These are phyloP conservation scores for Ganoderma sinense DNA, from an alignment of 1,284 basidiomycete genomes.

Conservation along the genomic window DNA sequence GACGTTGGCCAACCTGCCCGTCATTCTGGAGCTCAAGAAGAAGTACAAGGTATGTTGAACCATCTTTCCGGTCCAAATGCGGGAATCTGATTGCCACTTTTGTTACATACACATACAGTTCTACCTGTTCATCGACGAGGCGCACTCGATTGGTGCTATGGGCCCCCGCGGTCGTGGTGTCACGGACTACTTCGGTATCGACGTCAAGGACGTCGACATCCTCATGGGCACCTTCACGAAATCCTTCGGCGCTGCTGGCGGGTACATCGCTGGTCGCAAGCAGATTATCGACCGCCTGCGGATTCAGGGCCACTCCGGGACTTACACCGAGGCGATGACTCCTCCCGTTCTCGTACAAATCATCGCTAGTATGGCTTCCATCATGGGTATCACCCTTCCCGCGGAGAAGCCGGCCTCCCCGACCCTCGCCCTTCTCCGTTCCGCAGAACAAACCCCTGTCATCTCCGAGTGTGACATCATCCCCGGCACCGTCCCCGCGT, in stretches of 20 bases:
- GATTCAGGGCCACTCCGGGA: conserved; percentile 83
- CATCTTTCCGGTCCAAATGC: background rate
- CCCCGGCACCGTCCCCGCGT: conserved; percentile 72
- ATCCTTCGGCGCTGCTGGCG: conserved; percentile 97
- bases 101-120: conserved; percentile 62
- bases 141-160: conserved; percentile 96
- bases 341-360: conserved; percentile 94
- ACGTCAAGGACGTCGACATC: conserved; percentile 87
- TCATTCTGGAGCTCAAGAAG: conserved; percentile 87
- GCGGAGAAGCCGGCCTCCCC: conserved; percentile 35
- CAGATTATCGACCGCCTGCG: conserved; percentile 85
- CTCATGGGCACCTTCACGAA: conserved; percentile 99
- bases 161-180: conserved; percentile 96
- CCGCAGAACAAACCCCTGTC: conserved; percentile 39
- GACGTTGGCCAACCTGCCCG: conserved; percentile 87
- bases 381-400: conserved; percentile 87
- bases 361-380: conserved; percentile 92
- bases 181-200: conserved; percentile 92
- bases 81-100: conserved; percentile 12
- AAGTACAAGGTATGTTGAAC: conserved; percentile 85
- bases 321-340: conserved; percentile 92
- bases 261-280: conserved; percentile 92
- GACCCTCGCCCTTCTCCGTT: conserved; percentile 42
- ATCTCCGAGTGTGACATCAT: conserved; percentile 42
- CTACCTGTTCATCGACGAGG: conserved; percentile 96